Evolutionary conservation across 805 yeast species (phyloP).

Genomic region (Zygoascus biomembranicola): DNA sequence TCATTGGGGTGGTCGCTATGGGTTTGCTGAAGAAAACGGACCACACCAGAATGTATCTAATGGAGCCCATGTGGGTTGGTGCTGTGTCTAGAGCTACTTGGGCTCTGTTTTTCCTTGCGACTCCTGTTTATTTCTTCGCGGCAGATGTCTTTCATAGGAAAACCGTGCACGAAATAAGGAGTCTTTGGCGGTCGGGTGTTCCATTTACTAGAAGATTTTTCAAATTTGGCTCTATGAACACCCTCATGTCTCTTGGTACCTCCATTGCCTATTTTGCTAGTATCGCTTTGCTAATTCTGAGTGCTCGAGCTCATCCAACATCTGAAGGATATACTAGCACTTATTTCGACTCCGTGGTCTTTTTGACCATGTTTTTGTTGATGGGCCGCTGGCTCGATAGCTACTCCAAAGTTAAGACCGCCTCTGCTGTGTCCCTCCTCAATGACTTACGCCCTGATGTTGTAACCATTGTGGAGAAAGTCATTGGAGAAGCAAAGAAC

Average conservation of each 20-base stretch:
- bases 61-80: slow-evolving; percentile 56
- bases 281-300: slow-evolving; percentile 44
- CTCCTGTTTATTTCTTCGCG: slow-evolving; percentile 68
- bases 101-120: slow-evolving; percentile 55
- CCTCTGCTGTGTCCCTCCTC: slow-evolving; percentile 51
- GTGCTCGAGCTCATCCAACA: slow-evolving; percentile 27
- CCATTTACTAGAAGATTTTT: slow-evolving; percentile 49
- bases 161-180: slow-evolving; percentile 49
- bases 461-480: slow-evolving; percentile 35
- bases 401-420: slow-evolving; percentile 57
- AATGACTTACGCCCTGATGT: slow-evolving; percentile 42
- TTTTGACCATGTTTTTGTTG: slow-evolving; percentile 60
- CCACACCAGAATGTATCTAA: slow-evolving; percentile 43
- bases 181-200: slow-evolving; percentile 50
- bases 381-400: slow-evolving; percentile 65
- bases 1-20: slow-evolving; percentile 66
- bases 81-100: slow-evolving; percentile 54
- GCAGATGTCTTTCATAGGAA: slow-evolving; percentile 66
- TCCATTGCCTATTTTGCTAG: slow-evolving; percentile 64
- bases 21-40: slow-evolving; percentile 40
- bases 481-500: slow-evolving; percentile 8
- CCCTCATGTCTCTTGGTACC: slow-evolving; percentile 67
- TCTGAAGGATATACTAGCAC: slow-evolving; percentile 41
- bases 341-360: slow-evolving; percentile 73
- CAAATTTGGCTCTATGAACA: slow-evolving; percentile 70